These are phyloP conservation scores for Leccinum aurantiacum DNA, from an alignment of 768 basidiomycete species.

Conservation along the genomic window DNA sequence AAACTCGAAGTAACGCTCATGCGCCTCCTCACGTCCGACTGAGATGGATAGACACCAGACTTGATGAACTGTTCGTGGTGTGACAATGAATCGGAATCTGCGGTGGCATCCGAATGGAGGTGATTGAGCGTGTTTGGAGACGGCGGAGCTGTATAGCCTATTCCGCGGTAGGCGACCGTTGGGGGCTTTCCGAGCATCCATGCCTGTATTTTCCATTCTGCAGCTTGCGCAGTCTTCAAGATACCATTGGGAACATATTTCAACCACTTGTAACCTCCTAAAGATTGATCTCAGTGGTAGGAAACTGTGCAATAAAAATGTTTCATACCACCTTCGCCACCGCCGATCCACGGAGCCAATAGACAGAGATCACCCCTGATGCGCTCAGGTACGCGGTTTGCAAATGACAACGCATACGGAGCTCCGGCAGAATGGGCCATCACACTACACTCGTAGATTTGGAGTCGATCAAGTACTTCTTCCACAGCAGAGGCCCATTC, in stretches of 20 bases:
- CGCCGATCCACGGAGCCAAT: conserved; percentile 96
- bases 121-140: conserved; percentile 33
- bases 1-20: conserved; percentile 71
- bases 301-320: not conserved
- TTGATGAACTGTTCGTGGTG: conserved; percentile 23
- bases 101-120: conserved; percentile 19
- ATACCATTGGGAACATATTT: conserved; percentile 94
- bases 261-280: conserved; percentile 92
- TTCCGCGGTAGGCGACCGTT: conserved; percentile 77
- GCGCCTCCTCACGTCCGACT: conserved; percentile 47
- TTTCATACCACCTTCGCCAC: conserved; percentile 78
- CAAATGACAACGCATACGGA: conserved; percentile 90
- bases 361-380: conserved; percentile 84
- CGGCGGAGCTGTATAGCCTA: conserved; percentile 66
- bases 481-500: conserved; percentile 92
- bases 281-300: conserved; percentile 14
- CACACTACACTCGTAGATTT: conserved; percentile 77
- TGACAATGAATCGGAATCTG: conserved; percentile 19
- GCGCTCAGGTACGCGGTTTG: conserved; percentile 69
- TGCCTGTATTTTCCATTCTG: conserved; percentile 95
- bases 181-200: conserved; percentile 98
- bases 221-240: conserved; percentile 92
- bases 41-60: conserved; percentile 29
- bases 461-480: conserved; percentile 81
- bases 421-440: conserved; percentile 97